These are phyloP conservation scores for Mucor velutinosus DNA, from an alignment of 371 early-diverging fungal species.

Conservation along the genomic window DNA sequence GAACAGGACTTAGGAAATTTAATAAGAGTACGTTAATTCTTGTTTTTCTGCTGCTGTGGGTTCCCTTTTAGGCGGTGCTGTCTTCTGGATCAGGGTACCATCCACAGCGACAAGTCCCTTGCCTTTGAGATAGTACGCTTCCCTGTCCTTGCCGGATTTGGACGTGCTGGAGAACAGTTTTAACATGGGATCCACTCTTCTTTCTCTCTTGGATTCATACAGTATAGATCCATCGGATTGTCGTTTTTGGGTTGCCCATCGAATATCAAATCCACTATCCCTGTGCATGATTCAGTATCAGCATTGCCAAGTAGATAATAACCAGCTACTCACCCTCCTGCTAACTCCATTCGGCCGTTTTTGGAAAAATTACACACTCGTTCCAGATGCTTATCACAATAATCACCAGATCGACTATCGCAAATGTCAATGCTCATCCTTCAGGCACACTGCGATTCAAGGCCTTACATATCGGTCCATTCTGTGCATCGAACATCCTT, in stretches of 20 bases:
- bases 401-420: constrained; percentile 40
- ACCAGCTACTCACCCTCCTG: constrained; percentile 36
- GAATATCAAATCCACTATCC: constrained; percentile 36
- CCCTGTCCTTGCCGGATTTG: constrained; percentile 16
- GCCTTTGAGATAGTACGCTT: constrained; percentile 32
- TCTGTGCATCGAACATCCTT: constrained; percentile 31
- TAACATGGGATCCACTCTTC: neutral
- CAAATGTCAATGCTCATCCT: neutral
- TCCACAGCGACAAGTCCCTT: constrained; percentile 31
- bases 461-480: constrained; percentile 38
- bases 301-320: neutral
- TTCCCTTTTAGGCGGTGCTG: constrained; percentile 8
- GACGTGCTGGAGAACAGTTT: neutral
- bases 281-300: constrained; percentile 9
- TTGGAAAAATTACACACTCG: constrained; percentile 33
- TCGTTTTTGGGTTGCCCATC: constrained; percentile 29
- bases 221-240: constrained; percentile 12
- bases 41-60: constrained; percentile 2
- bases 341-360: constrained; percentile 48
- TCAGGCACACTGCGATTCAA: neutral
- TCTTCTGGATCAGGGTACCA: constrained; percentile 22
- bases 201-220: constrained; percentile 16
- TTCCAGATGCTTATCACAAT: constrained; percentile 41
- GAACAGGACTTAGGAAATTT: neutral
- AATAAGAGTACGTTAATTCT: constrained; percentile 9